These are phyloP conservation scores for Cucumis sativus DNA, from an alignment of 306 rosid genomes.

Conservation along the genomic window DNA sequence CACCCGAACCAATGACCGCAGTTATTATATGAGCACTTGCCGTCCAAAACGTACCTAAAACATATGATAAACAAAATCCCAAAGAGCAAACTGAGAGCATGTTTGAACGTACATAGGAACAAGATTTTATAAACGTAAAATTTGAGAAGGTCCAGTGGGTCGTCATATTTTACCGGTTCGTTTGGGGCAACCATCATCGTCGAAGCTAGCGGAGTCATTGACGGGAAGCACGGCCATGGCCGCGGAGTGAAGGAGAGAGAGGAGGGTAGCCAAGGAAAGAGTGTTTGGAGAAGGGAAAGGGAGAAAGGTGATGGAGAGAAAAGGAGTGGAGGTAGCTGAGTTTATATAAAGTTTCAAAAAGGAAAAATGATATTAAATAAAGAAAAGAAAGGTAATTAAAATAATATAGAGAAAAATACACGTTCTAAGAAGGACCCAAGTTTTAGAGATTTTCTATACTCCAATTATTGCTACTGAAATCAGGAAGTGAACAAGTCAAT, in stretches of 20 bases:
- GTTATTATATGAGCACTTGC: conserved; percentile 56
- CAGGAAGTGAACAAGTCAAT: background rate
- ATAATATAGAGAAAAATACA: background rate
- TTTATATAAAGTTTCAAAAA: background rate
- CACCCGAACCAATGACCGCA: conserved; percentile 56
- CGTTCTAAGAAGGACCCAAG: background rate
- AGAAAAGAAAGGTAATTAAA: background rate
- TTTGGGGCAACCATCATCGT: conserved; percentile 44
- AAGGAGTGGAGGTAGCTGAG: background rate
- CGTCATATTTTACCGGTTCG: conserved; percentile 26
- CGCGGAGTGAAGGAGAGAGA: background rate
- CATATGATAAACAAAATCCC: background rate
- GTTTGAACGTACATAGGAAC: background rate
- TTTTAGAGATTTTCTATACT: background rate
- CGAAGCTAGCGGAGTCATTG: conserved; percentile 21
- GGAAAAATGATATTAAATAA: background rate
- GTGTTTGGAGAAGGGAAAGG: background rate
- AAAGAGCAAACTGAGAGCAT: background rate
- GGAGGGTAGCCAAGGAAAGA: too few relatives aligned
- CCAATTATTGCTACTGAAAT: background rate
- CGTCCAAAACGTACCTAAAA: conserved; percentile 42
- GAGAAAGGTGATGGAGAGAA: background rate
- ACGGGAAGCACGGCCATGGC: conserved; percentile 10
- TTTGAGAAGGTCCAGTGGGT: too few relatives aligned
- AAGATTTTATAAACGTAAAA: too few relatives aligned